Base-by-base conservation (phyloP, 2,329 filamentous ascomycete genomes). In the Diaporthe citri region DNA sequence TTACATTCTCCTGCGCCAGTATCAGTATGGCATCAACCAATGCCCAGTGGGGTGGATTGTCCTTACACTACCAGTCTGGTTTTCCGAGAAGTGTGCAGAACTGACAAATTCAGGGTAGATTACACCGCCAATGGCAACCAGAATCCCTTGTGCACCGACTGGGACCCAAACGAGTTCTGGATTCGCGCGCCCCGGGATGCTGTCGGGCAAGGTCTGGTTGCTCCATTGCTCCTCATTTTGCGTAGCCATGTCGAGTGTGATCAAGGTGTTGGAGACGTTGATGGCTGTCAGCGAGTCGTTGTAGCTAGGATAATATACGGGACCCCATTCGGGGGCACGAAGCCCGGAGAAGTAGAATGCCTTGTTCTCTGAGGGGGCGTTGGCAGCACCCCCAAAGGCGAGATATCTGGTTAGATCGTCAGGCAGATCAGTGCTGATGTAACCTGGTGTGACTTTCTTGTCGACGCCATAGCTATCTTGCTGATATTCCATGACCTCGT, bases 101-200 rank as follows among this genome's bases (percentile, higher is more conserved):
- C 76, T 82, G 12, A 78, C 79, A 73, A 87, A 92, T 34, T 89
- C 85, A 0, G 92, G 91, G 80, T 90, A 87, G 0, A 87, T 90
- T 3, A 94, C 95, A 17, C 95, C 95, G 9, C 94, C 94, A 0
- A 97, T 85, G 4, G 93, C 93, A 0, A 97, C 88, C 12, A 97
- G 86, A 59, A 97, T 92, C 1, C 95, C 95, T 78, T 95, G 86
- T 22, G 89, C 85, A 4, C 94, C 94, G 59, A 95, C 94, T 1
- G 95, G 95, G 0, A 97, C 88, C 92, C 93, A 95, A 0, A 93
- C 91, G 1, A 93, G 84, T 74, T 93, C 92, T 0, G 92, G 87
- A 77, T 89, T 91, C 5, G 91, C 90, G 22, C 93, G 88, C 0
- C 88, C 88, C 6, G 84, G 82, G 9, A 93, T 84, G 5, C 80